Evolutionary conservation across 169 alveolate genomes (phyloP).

Genomic region (Theileria equi): DNA sequence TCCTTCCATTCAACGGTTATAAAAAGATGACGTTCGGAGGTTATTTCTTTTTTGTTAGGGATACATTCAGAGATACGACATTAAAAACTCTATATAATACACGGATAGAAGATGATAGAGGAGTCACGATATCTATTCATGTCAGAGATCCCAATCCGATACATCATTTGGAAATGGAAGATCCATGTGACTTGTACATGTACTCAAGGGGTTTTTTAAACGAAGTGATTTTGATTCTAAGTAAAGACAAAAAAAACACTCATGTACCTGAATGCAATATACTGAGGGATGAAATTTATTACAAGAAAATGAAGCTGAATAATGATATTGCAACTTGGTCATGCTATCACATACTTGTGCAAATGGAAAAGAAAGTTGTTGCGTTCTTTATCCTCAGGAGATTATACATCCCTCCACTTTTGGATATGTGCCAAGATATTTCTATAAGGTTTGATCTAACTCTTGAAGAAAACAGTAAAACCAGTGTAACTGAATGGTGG

Average conservation of each 20-base stretch:
- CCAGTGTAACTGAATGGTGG: not conserved
- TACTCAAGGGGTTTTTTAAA: slow-evolving; percentile 33
- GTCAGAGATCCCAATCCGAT: slow-evolving; percentile 25
- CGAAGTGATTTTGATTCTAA: slow-evolving; percentile 1
- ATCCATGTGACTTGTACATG: slow-evolving; percentile 18
- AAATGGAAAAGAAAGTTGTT: slow-evolving; percentile 14
- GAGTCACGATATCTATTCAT: slow-evolving; percentile 30
- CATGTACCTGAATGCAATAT: not conserved
- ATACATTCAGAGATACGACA: slow-evolving; percentile 41
- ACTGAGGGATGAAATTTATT: slow-evolving; percentile 28
- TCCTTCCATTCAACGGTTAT: slow-evolving; percentile 49
- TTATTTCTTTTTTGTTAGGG: slow-evolving; percentile 35
- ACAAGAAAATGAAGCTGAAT: slow-evolving; percentile 62
- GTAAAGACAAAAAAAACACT: not conserved
- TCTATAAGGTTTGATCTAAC: slow-evolving; percentile 22
- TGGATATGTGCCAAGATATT: slow-evolving; percentile 57
- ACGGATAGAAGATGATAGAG: slow-evolving; percentile 43
- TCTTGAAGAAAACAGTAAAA: not conserved
- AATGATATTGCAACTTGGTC: slow-evolving; percentile 56
- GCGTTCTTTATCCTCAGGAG: slow-evolving; percentile 47
- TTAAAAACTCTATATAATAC: slow-evolving; percentile 20
- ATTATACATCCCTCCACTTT: slow-evolving; percentile 56
- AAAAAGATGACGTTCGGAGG: slow-evolving; percentile 47
- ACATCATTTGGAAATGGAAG: slow-evolving; percentile 22
- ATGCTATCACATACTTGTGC: slow-evolving; percentile 40